These are phyloP conservation scores for Pseudozyma sp. DNA, from an alignment of 1,284 basidiomycete species.

Conservation along the genomic window DNA sequence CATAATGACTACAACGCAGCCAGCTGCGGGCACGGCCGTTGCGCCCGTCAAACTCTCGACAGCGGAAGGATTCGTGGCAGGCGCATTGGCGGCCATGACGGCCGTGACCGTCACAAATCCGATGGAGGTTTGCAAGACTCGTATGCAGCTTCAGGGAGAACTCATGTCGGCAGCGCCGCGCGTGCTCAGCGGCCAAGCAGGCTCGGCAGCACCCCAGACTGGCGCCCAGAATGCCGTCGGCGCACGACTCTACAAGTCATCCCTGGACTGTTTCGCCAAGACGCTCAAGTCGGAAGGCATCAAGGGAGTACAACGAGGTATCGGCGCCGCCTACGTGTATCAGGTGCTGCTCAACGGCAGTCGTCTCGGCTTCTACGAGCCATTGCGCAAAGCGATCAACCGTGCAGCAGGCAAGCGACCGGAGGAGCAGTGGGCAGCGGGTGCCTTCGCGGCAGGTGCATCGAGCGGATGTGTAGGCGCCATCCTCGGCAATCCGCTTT, in stretches of 20 bases:
- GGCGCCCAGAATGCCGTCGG: conserved; percentile 33
- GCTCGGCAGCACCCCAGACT: conserved; percentile 38
- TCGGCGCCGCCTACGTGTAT: conserved; percentile 77
- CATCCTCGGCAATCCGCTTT: conserved; percentile 90
- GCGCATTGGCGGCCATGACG: conserved; percentile 61
- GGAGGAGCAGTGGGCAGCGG: conserved; percentile 74
- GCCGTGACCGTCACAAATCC: conserved; percentile 61
- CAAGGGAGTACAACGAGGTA: conserved; percentile 87
- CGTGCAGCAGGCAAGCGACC: conserved; percentile 76
- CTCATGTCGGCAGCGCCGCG: conserved; percentile 51
- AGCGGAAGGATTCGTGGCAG: conserved; percentile 51
- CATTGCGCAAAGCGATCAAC: conserved; percentile 82
- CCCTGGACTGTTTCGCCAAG: conserved; percentile 86
- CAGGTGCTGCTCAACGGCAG: conserved; percentile 94
- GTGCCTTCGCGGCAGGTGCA: conserved; percentile 80
- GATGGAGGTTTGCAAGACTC: conserved; percentile 64
- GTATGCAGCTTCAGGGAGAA: conserved; percentile 66
- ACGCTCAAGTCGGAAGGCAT: conserved; percentile 92
- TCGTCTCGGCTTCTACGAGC: conserved; percentile 95
- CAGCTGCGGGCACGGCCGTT: conserved; percentile 21
- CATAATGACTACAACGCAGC: conserved; percentile 20
- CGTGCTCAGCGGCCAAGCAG: conserved; percentile 37
- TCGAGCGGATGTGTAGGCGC: conserved; percentile 90
- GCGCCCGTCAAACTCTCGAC: conserved; percentile 54
- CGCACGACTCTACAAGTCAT: conserved; percentile 80